A percentile compares a stretch with the other conserved stretches of the same genome.
Conservation (phyloP, 345 rosid species). For the Jatropha curcas region DNA sequence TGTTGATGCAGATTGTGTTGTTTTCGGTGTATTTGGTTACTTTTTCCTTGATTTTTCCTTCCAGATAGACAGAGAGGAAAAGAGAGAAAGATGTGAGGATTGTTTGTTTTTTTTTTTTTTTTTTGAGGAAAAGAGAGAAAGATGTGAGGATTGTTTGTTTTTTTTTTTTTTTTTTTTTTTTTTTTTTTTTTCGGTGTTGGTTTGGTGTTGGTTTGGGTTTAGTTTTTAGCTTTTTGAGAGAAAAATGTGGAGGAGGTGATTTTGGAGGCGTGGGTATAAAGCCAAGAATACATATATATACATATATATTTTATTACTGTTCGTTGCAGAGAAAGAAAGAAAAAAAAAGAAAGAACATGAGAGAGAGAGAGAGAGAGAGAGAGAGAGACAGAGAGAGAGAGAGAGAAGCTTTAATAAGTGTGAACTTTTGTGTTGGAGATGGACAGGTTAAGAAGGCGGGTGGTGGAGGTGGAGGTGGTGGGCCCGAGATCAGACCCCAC, state of each 20-base stretch:
- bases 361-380: too few species aligned
- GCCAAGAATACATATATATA: slow-evolving; percentile 1
- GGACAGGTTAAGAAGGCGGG: too few species aligned
- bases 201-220: too few species aligned
- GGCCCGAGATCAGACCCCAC: too few species aligned
- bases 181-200: background rate
- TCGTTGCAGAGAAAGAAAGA: background rate
- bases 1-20: background rate
- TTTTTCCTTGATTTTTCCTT: too few species aligned
- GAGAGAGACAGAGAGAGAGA: too few species aligned
- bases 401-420: too few species aligned
- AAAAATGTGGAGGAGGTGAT: slow-evolving; percentile 13
- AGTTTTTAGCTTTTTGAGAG: background rate
- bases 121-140: background rate
- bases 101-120: background rate
- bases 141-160: background rate
- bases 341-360: too few species aligned
- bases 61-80: background rate
- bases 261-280: slow-evolving; percentile 16
- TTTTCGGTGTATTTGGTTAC: too few species aligned
- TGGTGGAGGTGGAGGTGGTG: too few species aligned
- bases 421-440: too few species aligned
- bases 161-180: background rate
- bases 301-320: background rate
- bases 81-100: background rate